Conservation (phyloP, 164 flowering plant species). For the Macadamia tetraphylla region DNA sequence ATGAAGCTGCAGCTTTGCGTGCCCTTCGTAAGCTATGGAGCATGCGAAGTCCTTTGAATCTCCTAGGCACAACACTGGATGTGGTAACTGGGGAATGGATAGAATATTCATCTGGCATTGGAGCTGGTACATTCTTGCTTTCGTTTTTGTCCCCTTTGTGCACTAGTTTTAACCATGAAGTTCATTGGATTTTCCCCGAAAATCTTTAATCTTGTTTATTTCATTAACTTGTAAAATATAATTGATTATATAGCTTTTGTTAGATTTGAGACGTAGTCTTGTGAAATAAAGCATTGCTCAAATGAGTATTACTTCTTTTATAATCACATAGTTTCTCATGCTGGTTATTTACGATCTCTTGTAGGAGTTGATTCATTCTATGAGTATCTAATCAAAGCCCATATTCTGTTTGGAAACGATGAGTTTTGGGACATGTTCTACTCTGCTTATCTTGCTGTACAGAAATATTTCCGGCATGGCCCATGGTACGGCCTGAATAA, state of each 20-base stretch:
- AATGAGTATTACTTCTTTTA: constrained; percentile 1
- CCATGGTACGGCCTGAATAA: constrained; percentile 57
- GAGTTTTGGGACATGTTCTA: constrained; percentile 98
- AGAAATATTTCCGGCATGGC: constrained; percentile 93
- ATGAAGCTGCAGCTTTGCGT: constrained; percentile 78
- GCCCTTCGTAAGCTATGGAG: constrained; percentile 96
- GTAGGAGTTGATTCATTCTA: constrained; percentile 98
- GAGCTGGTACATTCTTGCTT: constrained; percentile 61
- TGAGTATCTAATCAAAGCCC: constrained; percentile 88
- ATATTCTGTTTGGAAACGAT: constrained; percentile 90
- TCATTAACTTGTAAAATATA: neutral
- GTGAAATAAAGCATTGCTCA: constrained; percentile 4
- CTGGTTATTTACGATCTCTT: constrained; percentile 14
- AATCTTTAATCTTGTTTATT: neutral
- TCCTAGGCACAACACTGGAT: constrained; percentile 89
- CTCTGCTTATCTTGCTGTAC: constrained; percentile 87
- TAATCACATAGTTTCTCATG: constrained; percentile 15
- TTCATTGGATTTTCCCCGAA: constrained; percentile 1
- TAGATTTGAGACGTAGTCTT: neutral
- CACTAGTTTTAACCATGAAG: neutral
- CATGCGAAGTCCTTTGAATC: constrained; percentile 90
- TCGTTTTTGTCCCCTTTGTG: constrained; percentile 3
- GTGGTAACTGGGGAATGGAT: constrained; percentile 91
- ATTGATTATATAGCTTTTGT: neutral
- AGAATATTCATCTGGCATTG: constrained; percentile 91